Percentiles rank a stretch among this genome's conserved stretches.
phyloP scores from a whole-genome alignment of 2,329 filamentous ascomycete genomes.

The Coccinonectria pachysandricola region DNA sequence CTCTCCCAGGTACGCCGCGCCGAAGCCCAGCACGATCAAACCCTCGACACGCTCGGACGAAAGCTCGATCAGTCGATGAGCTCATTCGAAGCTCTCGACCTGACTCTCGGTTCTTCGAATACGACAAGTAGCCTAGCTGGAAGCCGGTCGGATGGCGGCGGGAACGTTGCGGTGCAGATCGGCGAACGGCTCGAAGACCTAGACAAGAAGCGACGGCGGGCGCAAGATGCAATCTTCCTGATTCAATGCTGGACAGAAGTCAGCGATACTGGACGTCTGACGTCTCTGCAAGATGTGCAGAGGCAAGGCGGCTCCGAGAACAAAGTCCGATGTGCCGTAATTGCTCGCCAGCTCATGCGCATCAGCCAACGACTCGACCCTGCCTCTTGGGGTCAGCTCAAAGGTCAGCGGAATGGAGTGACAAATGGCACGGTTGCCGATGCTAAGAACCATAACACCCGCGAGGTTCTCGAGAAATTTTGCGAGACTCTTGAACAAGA shows the following conservation, averaged over 20 bases:
- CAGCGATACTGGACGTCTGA: slow-evolving; percentile 76
- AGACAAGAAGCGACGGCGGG: slow-evolving; percentile 80
- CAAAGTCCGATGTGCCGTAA: slow-evolving; percentile 88
- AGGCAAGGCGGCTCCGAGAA: slow-evolving; percentile 78
- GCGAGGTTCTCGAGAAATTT: slow-evolving; percentile 92
- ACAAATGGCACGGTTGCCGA: slow-evolving; percentile 32
- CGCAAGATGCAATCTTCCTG: slow-evolving; percentile 86
- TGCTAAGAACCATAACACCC: slow-evolving; percentile 52
- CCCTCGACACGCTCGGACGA: slow-evolving; percentile 73
- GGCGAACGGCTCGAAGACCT: slow-evolving; percentile 89
- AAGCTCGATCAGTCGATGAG: slow-evolving; percentile 89
- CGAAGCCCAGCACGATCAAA: slow-evolving; percentile 85
- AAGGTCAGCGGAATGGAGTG: slow-evolving; percentile 42
- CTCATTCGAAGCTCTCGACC: slow-evolving; percentile 83
- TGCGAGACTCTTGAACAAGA: slow-evolving; percentile 94
- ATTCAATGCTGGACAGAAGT: slow-evolving; percentile 97
- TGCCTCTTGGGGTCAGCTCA: slow-evolving; percentile 56
- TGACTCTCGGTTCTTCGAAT: slow-evolving; percentile 59
- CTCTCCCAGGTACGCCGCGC: slow-evolving; percentile 82
- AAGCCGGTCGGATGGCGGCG: slow-evolving; percentile 46
- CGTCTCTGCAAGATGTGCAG: slow-evolving; percentile 79
- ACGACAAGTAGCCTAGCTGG: slow-evolving; percentile 23
- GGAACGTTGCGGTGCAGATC: slow-evolving; percentile 88
- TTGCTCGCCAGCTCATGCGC: slow-evolving; percentile 83
- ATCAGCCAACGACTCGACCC: slow-evolving; percentile 89